Evolutionary conservation across 805 yeast genomes (phyloP), one percentile per base, ranked within the genome.

Genomic region (Hanseniaspora lachancei): DNA sequence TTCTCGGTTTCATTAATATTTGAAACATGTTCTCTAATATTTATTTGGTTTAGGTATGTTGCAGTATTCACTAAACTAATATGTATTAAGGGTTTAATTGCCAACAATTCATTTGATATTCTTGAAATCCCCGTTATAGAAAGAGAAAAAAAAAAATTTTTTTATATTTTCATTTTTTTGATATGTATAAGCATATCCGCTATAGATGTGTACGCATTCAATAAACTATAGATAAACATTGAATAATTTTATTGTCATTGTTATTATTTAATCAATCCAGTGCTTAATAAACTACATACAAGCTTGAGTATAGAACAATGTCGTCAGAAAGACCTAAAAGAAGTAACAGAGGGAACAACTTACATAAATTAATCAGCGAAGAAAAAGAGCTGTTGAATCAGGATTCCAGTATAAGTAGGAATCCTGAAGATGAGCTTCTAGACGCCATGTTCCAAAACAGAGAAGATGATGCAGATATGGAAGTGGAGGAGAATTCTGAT

Each of bases 271-370:
- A 24, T 7, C 8, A 27, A 7, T 7, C 29, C 29, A 27, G 29
- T 27, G 8, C 29, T 27, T 27, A 9, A 27, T 6, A 3, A 27
- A 27, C 5, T 27, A 27, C 29, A 27, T 27, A 4, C 9, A 27
- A 6, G 29, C 5, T 27, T 27, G 8, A 27, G 34, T 20, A 15
- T n/a, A 29, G 12, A 36, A 32, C 15, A 27, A 43, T 43, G 47
- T 18, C 24, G 15, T 15, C n/a, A 13, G 42, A 27, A 16, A 77
- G 97, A 59, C 71, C 79, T 58, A 74, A 87, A 60, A 79, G 98
- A 55, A 68, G 88, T 46, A 93, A 91, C 70, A 98, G 98, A 1
- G 98, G 98, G 16, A 84, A 86, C 53, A 74, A 93, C 55, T 72
- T 93, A 65, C 79, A 79, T 62, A 80, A 80, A 57, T 74, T 93